phyloP scores from a whole-genome alignment of 805 yeast species.

The Ogataea populi-albae region DNA sequence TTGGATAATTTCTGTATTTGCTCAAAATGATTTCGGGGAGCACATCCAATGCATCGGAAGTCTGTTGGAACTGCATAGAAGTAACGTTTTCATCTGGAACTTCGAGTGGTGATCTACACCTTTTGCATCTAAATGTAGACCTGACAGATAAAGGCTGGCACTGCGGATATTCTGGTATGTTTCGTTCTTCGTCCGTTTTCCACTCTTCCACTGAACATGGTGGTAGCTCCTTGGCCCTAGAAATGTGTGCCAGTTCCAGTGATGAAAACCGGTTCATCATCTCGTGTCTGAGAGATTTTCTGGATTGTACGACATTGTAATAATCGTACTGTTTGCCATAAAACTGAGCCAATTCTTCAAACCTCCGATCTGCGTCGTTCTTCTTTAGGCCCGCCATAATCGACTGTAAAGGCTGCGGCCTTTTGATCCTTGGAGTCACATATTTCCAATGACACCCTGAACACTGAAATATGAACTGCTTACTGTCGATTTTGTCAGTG shows the following conservation, averaged over 20 bases:
- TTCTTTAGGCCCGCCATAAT: slow-evolving; percentile 24
- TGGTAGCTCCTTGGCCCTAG: slow-evolving; percentile 9
- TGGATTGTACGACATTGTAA: slow-evolving; percentile 10
- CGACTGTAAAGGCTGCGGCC: slow-evolving; percentile 39
- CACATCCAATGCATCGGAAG: slow-evolving; percentile 17
- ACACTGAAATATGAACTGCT: slow-evolving; percentile 40
- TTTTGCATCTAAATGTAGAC: slow-evolving; percentile 19
- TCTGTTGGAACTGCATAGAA: slow-evolving; percentile 16
- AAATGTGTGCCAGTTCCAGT: slow-evolving; percentile 22
- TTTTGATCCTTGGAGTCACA: slow-evolving; percentile 35
- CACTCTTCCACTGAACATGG: neutral
- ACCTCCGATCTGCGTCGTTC: slow-evolving; percentile 9
- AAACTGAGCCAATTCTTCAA: slow-evolving; percentile 11
- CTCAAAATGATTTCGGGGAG: slow-evolving; percentile 23
- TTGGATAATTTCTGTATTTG: slow-evolving; percentile 3
- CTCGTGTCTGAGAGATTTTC: slow-evolving; percentile 10
- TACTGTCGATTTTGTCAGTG: slow-evolving; percentile 21
- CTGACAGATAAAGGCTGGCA: slow-evolving; percentile 18
- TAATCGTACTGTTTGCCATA: slow-evolving; percentile 20
- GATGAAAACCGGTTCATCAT: slow-evolving; percentile 16
- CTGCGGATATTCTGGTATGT: slow-evolving; percentile 7
- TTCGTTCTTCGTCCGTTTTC: slow-evolving; percentile 1
- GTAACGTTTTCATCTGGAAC: slow-evolving; percentile 20
- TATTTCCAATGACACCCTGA: slow-evolving; percentile 35
- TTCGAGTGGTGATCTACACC: slow-evolving; percentile 19